Evolutionary conservation across 371 early-diverging fungal genomes (phyloP).

Genomic region (Mortierella sp.): DNA sequence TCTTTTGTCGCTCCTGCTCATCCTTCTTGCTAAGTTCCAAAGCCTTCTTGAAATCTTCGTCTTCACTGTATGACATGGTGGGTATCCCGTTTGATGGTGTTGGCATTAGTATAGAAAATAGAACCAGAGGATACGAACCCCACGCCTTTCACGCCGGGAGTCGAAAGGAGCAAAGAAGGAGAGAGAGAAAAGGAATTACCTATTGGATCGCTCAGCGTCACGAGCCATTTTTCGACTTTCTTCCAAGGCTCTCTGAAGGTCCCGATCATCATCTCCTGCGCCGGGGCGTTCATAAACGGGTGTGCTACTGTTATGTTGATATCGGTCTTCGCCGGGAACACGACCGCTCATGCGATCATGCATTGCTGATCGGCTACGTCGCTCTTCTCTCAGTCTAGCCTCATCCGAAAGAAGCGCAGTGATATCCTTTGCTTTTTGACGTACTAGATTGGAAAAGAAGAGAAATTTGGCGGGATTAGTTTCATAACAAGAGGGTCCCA

Average conservation of each 20-base stretch:
- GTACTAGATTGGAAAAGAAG: constrained; percentile 62
- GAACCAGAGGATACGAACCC: no score
- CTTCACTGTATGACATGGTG: constrained; percentile 35
- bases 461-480: neutral
- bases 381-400: constrained; percentile 74
- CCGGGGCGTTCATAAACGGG: constrained; percentile 52
- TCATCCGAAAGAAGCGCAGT: constrained; percentile 83
- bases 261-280: constrained; percentile 75
- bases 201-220: constrained; percentile 56
- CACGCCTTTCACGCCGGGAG: no score
- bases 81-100: neutral
- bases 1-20: constrained; percentile 18
- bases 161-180: no score
- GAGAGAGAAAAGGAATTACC: neutral
- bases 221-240: constrained; percentile 77
- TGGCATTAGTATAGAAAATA: neutral
- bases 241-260: constrained; percentile 82
- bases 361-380: constrained; percentile 67
- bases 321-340: constrained; percentile 3
- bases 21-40: constrained; percentile 65
- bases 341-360: constrained; percentile 62
- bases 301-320: constrained; percentile 43
- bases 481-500: neutral
- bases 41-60: constrained; percentile 58
- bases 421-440: constrained; percentile 91